Evolutionary conservation across 768 basidiomycete genomes (phyloP).

Genomic region (Russula sp.): DNA sequence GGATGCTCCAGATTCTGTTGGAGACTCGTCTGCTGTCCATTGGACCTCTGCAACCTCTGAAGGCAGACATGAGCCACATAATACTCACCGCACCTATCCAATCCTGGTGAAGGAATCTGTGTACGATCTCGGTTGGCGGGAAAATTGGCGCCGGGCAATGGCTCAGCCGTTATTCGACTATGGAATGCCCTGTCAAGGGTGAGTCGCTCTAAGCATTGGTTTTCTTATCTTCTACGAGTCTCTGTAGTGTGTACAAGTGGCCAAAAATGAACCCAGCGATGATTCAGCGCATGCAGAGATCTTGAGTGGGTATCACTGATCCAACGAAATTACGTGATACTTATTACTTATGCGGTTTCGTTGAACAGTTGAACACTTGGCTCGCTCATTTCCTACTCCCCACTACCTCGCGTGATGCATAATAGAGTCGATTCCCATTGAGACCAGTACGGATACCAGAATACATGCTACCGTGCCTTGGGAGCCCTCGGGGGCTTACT

Average conservation of each 20-base stretch:
- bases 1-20: background rate
- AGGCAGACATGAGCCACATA: background rate
- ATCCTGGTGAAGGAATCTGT: conserved; percentile 19
- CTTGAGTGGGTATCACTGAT: background rate
- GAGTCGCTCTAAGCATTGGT: background rate
- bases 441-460: background rate
- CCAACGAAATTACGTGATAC: too few species aligned
- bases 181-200: conserved; percentile 1
- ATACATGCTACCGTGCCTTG: background rate
- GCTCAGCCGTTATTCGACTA: conserved; percentile 19
- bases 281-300: conserved; percentile 24
- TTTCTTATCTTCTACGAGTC: background rate
- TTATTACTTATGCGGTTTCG: too few species aligned
- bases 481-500: too few species aligned
- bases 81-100: conserved; percentile 12
- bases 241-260: conserved; percentile 25
- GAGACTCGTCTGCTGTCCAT: conserved; percentile 18
- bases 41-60: background rate
- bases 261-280: conserved; percentile 29
- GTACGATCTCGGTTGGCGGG: conserved; percentile 31
- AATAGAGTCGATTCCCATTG: background rate
- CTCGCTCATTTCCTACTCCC: background rate
- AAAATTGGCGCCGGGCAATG: conserved; percentile 28
- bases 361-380: background rate
- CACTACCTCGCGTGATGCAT: background rate